Evolutionary conservation across 202 grass and related monocot genomes (phyloP).

Genomic region (Panicum hallii): DNA sequence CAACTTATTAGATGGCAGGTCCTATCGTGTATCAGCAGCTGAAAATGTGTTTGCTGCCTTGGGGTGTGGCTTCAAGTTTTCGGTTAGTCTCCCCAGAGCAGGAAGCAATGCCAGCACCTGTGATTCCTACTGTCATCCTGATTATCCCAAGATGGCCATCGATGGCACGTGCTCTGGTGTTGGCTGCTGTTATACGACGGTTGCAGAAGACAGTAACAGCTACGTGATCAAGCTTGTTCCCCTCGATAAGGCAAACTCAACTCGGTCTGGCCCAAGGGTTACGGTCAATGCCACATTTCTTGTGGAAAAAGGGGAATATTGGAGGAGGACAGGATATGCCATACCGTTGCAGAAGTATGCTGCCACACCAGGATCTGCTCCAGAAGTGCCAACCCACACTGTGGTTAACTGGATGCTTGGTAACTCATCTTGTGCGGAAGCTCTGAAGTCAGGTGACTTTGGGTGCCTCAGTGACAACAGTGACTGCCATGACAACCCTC

Average conservation of each 20-base stretch:
- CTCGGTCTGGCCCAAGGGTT: neutral
- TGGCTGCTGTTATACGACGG: neutral
- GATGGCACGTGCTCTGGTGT: slow-evolving; percentile 4
- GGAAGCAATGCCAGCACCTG: neutral
- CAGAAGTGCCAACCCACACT: neutral
- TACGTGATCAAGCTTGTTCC: neutral
- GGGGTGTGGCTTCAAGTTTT: slow-evolving; percentile 1
- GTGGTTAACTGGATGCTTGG: slow-evolving; percentile 21
- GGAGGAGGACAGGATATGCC: neutral
- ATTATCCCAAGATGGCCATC: neutral
- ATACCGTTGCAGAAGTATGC: neutral
- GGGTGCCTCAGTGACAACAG: neutral
- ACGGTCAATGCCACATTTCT: neutral
- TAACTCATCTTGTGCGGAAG: slow-evolving; percentile 1
- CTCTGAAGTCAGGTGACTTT: neutral
- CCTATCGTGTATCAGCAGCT: neutral
- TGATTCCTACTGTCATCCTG: neutral
- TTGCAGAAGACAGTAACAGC: slow-evolving; percentile 17
- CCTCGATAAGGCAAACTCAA: slow-evolving; percentile 8
- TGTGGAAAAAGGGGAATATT: slow-evolving; percentile 2
- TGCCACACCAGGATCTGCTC: neutral
- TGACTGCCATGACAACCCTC: slow-evolving; percentile 8
- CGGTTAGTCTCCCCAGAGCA: neutral
- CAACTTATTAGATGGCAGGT: neutral
- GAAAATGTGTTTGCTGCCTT: neutral